phyloP scores from a whole-genome alignment of 2,329 filamentous ascomycete genomes.

The Apiospora malaysiana region DNA sequence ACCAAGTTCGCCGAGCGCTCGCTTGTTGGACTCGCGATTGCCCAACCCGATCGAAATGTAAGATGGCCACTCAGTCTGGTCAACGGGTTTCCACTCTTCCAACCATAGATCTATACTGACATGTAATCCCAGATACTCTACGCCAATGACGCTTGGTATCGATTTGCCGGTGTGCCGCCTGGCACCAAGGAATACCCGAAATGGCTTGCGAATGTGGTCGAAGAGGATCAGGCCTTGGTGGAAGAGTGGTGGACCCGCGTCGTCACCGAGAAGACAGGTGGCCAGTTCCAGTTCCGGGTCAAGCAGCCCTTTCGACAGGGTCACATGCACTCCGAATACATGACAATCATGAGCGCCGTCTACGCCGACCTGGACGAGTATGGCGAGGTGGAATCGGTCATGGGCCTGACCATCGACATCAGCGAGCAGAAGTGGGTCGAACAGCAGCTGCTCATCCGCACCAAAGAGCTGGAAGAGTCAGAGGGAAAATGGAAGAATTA shows the following conservation, averaged over 20 bases:
- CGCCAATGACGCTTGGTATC: constrained; percentile 37
- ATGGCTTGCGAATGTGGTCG: constrained; percentile 31
- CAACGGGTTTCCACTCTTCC: background rate
- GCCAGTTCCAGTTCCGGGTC: constrained; percentile 35
- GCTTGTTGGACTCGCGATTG: constrained; percentile 34
- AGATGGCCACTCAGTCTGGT: background rate
- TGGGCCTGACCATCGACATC: constrained; percentile 37
- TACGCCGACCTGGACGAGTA: constrained; percentile 34
- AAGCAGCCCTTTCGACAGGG: constrained; percentile 34
- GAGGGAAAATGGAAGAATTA: constrained; percentile 35
- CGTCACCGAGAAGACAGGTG: constrained; percentile 31
- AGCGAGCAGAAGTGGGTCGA: constrained; percentile 38
- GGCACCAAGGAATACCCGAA: constrained; percentile 27
- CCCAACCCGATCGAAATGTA: constrained; percentile 32
- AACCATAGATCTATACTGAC: constrained; percentile 18
- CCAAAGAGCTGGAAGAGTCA: constrained; percentile 34
- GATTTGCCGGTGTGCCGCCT: constrained; percentile 31
- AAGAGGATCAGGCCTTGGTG: constrained; percentile 32
- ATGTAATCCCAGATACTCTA: constrained; percentile 30
- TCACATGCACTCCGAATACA: constrained; percentile 33
- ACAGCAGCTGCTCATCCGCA: constrained; percentile 33
- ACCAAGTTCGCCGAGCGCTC: constrained; percentile 36
- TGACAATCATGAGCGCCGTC: constrained; percentile 35
- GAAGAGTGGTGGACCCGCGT: constrained; percentile 32
- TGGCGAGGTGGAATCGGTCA: constrained; percentile 34